Base-by-base conservation (phyloP, 169 alveolate species). In the Plasmodium malariae region DNA sequence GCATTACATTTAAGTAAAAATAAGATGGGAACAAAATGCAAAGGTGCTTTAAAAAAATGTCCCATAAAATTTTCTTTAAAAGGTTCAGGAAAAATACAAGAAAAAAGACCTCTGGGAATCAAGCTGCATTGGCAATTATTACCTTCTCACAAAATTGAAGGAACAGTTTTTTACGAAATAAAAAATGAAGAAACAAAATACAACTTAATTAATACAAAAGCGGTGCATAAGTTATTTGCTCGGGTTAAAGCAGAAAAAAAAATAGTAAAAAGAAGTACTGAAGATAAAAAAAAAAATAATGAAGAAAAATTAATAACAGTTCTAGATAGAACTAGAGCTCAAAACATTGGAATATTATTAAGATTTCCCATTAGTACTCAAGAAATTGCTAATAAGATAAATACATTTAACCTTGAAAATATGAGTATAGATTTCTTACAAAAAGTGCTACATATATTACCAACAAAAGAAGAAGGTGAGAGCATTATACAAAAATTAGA, bases 241-340 rank as follows among this genome's bases (percentile, higher is more conserved):
- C 57, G 87, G 21, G 83, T 59, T 71, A 92, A 88, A 88, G 48
- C 9, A 40, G 91, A 83, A 69, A 65, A 80, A 17, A 83, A 67
- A 30, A 40, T 76, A 63, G 32, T 55, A 87, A 80, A 69, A 71
- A 74, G 57, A 87, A 68, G 54, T 54, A 36, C 32, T 45, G 45
- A 37, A 51, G 68, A 49, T 28, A 89, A 73, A 45, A 55, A 48
- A 40, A 68, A 85, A 85, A 89, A 85, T 19, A 59, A 43, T 3
- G 93, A 70, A 37, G 91, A 59, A 55, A 93, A 93, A 91, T 48
- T 86, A 60, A 54, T 80, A 43, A 90, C 92, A 17, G 90, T 94
- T 6, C 40, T 94, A 19, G 96, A 94, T 49, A 71, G 93, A 49
- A 92, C 78, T 54, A 57, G 96, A 14, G 96, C 95, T 9, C 96